These are phyloP conservation scores for Pseudocercospora fuligena DNA, from an alignment of 2,329 filamentous ascomycete genomes.

Conservation along the genomic window DNA sequence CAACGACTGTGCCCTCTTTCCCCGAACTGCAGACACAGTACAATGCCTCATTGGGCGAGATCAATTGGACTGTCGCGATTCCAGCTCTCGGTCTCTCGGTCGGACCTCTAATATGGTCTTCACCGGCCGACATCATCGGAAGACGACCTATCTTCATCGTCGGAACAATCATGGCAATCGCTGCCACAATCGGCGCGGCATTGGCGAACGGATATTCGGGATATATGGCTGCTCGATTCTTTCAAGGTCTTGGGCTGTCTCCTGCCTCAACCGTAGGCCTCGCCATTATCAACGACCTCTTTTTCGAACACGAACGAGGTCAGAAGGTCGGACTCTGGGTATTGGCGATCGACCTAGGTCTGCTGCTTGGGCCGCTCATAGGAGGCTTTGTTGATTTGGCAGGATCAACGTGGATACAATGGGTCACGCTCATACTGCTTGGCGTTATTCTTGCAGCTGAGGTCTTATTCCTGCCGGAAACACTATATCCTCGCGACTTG, in stretches of 20 bases:
- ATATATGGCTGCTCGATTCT: constrained; percentile 29
- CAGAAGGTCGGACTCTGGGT: constrained; percentile 29
- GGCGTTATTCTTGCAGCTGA: constrained; percentile 25
- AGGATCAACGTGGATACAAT: constrained; percentile 25
- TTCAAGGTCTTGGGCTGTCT: constrained; percentile 26
- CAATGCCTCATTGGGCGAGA: constrained; percentile 24
- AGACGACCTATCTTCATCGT: constrained; percentile 27
- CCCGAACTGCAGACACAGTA: constrained; percentile 24
- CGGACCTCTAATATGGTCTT: constrained; percentile 27
- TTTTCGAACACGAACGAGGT: constrained; percentile 29
- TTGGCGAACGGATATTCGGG: constrained; percentile 16
- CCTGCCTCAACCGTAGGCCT: constrained; percentile 28
- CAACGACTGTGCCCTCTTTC: constrained; percentile 28
- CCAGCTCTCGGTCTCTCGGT: constrained; percentile 23
- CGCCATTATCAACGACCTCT: constrained; percentile 29
- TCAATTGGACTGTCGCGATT: constrained; percentile 30
- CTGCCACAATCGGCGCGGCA: constrained; percentile 27
- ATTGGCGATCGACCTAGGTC: constrained; percentile 26
- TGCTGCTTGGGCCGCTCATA: constrained; percentile 26
- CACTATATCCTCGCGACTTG: constrained; percentile 25
- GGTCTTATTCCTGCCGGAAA: constrained; percentile 26
- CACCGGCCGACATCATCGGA: constrained; percentile 28
- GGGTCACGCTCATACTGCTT: constrained; percentile 26
- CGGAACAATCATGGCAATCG: constrained; percentile 24
- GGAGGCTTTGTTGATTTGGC: constrained; percentile 27